A percentile compares a stretch with the other conserved stretches of the same genome.
These are phyloP conservation scores for Hygrophoropsis aurantiaca DNA, from an alignment of 768 basidiomycete species.

Conservation along the genomic window DNA sequence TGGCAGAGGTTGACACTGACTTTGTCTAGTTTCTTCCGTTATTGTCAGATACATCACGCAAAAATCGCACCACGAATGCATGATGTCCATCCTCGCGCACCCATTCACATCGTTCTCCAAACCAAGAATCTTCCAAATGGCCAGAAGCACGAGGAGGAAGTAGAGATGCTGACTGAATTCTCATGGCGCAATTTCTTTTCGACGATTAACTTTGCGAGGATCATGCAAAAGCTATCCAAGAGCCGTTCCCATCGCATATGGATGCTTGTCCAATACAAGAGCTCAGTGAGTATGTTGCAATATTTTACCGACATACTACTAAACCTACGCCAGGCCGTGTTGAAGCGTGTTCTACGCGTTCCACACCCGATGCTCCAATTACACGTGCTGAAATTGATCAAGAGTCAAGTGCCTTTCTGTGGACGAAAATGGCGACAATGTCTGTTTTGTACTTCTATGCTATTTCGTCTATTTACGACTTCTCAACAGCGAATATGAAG, in stretches of 20 bases:
- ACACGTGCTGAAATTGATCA: conserved; percentile 94
- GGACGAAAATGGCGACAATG: conserved; percentile 98
- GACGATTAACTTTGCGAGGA: conserved; percentile 94
- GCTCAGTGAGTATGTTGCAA: conserved; percentile 64
- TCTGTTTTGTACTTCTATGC: conserved; percentile 35
- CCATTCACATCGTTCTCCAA: conserved; percentile 59
- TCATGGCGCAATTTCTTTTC: conserved; percentile 99
- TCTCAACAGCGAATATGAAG: conserved; percentile 90
- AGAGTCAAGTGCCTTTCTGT: conserved; percentile 98
- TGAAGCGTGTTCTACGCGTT: conserved; percentile 93
- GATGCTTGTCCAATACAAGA: conserved; percentile 98
- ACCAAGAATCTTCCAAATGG: conserved; percentile 67
- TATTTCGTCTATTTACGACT: not conserved
- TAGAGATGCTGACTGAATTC: conserved; percentile 91
- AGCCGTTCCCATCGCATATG: conserved; percentile 91
- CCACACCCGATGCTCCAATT: conserved; percentile 93
- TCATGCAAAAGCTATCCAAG: conserved; percentile 97
- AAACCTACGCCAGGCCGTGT: conserved; percentile 64
- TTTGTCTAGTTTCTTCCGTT: conserved; percentile 85
- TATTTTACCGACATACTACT: not conserved
- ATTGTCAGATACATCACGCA: conserved; percentile 80
- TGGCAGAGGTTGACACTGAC: conserved; percentile 2
- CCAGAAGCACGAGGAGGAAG: conserved; percentile 76
- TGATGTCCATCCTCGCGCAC: conserved; percentile 62
- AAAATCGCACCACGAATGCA: conserved; percentile 59